phyloP scores from a whole-genome alignment of 2,329 filamentous ascomycete species.

The Cercospora janseana region DNA sequence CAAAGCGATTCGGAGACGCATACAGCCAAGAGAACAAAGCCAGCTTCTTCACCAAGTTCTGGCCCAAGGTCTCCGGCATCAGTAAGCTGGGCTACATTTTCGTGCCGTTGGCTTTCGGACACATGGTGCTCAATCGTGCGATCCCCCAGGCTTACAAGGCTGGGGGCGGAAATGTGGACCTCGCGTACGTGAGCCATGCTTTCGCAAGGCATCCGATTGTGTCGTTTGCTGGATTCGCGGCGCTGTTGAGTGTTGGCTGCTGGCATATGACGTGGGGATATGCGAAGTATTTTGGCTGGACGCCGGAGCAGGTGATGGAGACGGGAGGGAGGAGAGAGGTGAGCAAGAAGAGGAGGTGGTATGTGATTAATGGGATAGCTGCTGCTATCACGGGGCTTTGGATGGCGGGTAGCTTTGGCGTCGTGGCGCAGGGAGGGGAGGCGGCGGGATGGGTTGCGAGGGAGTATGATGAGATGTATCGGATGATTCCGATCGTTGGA shows the following conservation, averaged over 20 bases:
- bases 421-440: conserved; percentile 70
- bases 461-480: conserved; percentile 74
- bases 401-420: conserved; percentile 75
- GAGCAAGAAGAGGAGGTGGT: conserved; percentile 64
- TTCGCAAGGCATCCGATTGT: conserved; percentile 69
- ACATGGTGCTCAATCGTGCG: conserved; percentile 72
- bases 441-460: conserved; percentile 75
- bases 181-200: conserved; percentile 81
- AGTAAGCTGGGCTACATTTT: conserved; percentile 71
- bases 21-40: conserved; percentile 46
- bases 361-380: conserved; percentile 66
- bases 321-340: conserved; percentile 51
- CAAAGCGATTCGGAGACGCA: conserved; percentile 71
- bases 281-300: conserved; percentile 73
- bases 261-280: conserved; percentile 82
- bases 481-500: conserved; percentile 57
- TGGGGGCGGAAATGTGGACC: conserved; percentile 80
- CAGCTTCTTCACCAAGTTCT: conserved; percentile 44
- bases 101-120: conserved; percentile 63
- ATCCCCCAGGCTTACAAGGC: conserved; percentile 69
- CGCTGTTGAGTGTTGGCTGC: conserved; percentile 65
- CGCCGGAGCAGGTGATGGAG: conserved; percentile 56
- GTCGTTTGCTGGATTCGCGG: conserved; percentile 67
- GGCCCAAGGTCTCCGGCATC: conserved; percentile 70
- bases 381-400: conserved; percentile 63